A percentile compares a stretch with the other conserved stretches of the same genome.
These are phyloP conservation scores for Echinosophora koreensis DNA, from an alignment of 306 rosid genomes.

Conservation along the genomic window DNA sequence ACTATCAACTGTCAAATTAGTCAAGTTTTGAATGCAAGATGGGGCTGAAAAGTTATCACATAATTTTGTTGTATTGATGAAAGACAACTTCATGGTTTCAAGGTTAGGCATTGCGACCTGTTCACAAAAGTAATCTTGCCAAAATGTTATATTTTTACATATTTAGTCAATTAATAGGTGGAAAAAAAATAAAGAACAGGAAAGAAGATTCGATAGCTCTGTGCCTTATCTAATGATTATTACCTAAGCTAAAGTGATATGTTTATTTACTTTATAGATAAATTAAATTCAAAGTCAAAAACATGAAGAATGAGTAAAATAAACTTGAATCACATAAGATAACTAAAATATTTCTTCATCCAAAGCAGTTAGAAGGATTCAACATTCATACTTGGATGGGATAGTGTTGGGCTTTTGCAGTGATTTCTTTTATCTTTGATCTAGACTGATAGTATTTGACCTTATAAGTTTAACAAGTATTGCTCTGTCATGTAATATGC, in stretches of 20 bases:
- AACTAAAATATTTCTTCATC: not conserved
- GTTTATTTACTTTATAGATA: too few relatives aligned
- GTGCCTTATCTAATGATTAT: too few relatives aligned
- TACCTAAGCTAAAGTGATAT: too few relatives aligned
- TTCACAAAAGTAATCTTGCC: not conserved
- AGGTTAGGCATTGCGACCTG: not conserved
- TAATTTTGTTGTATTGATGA: not conserved
- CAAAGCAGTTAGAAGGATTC: conserved; percentile 8
- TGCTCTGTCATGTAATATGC: too few relatives aligned
- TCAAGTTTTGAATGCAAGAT: not conserved
- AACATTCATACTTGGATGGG: not conserved
- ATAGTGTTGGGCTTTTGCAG: too few relatives aligned
- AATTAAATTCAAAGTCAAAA: too few relatives aligned
- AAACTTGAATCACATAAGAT: too few relatives aligned
- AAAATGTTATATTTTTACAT: not conserved
- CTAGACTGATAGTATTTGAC: too few relatives aligned
- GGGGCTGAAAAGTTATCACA: not conserved
- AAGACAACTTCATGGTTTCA: not conserved
- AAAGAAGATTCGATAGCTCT: not conserved
- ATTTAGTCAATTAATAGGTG: not conserved
- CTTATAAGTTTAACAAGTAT: too few relatives aligned
- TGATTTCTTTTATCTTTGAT: too few relatives aligned
- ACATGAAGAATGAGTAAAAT: too few relatives aligned
- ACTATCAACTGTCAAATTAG: not conserved
- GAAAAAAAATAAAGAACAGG: too few relatives aligned